Base-by-base conservation (phyloP, 1,284 basidiomycete genomes). In the Puccinia horiana region DNA sequence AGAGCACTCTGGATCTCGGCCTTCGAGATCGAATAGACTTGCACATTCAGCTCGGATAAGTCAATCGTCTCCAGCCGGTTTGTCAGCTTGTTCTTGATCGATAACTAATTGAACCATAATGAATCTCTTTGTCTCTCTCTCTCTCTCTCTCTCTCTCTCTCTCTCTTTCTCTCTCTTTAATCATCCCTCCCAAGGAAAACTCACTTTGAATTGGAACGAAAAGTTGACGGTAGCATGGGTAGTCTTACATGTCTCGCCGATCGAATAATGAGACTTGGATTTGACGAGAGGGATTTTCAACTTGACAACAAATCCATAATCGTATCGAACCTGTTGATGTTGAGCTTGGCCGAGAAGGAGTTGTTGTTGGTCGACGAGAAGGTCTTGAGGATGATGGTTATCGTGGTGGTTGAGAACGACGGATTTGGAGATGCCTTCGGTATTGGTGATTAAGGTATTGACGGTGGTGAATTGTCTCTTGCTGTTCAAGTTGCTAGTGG, bases 211-310 rank as follows among this genome's bases (percentile, higher is more conserved):
- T 9, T 67, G 44, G 20, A 78, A 78, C 16, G 44, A 67, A 44
- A 63, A 78, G 29, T 49, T 44, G 18, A 78, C 58, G 0, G 47
- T 49, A 0, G 61, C 63, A 14, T 23, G 49, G 26, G 37, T 67
- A 16, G 76, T 78, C 35, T 78, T 61, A 49, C 58, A 78, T 1
- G 76, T 63, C 20, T 78, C 76, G 6, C 76, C 76, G 40, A 78
- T 78, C 5, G 76, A 78, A 47, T 78, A 78, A 49, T 78, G 76
- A 14, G 61, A 78, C 29, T 49, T 58, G n/a, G 61, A 67, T 49
- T 78, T 78, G 18, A 63, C 44, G 20, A 52, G 63, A 4, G 76
- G 76, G 52, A 78, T 67, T 32, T 61, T 56, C 29, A 76, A 35
- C 16, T 42, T 44, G 40, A 76, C 56, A 32, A 61, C 1, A 37